phyloP scores from a whole-genome alignment of 495 filamentous ascomycete genomes.

The Penicillium chermesinum region DNA sequence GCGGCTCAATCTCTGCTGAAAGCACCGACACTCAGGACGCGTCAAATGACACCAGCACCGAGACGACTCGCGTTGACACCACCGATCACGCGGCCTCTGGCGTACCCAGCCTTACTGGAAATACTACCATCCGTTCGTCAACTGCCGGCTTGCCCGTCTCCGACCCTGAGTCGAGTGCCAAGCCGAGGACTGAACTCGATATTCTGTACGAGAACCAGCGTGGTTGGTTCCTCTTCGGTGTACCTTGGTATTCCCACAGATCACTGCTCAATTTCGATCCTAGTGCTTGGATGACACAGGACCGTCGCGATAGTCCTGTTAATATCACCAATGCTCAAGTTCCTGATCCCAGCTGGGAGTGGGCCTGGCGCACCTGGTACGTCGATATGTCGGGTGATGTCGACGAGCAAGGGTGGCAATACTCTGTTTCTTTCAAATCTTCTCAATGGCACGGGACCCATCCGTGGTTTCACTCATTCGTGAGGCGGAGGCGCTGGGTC shows the following conservation, averaged over 20 bases:
- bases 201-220: constrained; percentile 93
- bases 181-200: constrained; percentile 57
- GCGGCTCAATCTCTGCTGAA: constrained; percentile 16
- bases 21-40: constrained; percentile 13
- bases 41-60: constrained; percentile 11
- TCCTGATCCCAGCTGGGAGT: constrained; percentile 93
- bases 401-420: constrained; percentile 94
- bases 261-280: constrained; percentile 87
- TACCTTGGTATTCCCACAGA: constrained; percentile 78
- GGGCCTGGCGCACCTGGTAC: constrained; percentile 93
- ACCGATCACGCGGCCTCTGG: constrained; percentile 15
- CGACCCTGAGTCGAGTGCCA: constrained; percentile 5
- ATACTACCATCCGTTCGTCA: constrained; percentile 14
- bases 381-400: constrained; percentile 84
- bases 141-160: constrained; percentile 14
- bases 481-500: constrained; percentile 83
- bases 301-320: constrained; percentile 67
- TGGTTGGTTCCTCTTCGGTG: constrained; percentile 80
- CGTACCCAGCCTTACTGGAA: constrained; percentile 17
- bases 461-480: constrained; percentile 90
- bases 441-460: constrained; percentile 90
- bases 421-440: constrained; percentile 77
- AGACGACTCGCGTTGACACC: constrained; percentile 9
- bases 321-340: constrained; percentile 87
- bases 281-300: constrained; percentile 73